Conservation (phyloP, 1,284 basidiomycete genomes). For the Xerocomus minutiporus region DNA sequence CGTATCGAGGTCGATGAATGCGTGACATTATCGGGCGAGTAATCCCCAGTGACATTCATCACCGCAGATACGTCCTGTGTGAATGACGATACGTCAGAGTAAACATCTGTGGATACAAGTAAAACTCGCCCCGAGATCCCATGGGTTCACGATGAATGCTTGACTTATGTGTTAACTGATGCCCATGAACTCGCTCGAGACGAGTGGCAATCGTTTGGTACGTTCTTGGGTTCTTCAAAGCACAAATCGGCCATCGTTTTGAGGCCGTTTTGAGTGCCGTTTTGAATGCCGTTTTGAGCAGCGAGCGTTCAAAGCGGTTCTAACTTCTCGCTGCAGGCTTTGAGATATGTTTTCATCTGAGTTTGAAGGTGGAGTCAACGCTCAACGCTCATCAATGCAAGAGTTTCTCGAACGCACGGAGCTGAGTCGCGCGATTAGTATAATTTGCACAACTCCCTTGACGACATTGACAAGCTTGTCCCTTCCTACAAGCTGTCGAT, state of each 20-base stretch:
- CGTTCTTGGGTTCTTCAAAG: slow-evolving; percentile 78
- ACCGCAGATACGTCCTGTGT: slow-evolving; percentile 85
- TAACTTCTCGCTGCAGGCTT: slow-evolving; percentile 26
- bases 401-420: slow-evolving; percentile 95
- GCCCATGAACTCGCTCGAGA: slow-evolving; percentile 97
- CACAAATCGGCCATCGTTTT: slow-evolving; percentile 84
- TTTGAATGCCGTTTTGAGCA: no score
- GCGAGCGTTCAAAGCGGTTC: no score
- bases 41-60: slow-evolving; percentile 96
- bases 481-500: slow-evolving; percentile 68
- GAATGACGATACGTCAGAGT: not conserved
- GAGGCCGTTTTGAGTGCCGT: slow-evolving; percentile 76
- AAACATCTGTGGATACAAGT: not conserved
- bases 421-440: slow-evolving; percentile 41
- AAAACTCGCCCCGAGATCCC: slow-evolving; percentile 70
- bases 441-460: slow-evolving; percentile 96
- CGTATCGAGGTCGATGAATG: slow-evolving; percentile 96
- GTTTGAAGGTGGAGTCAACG: no score
- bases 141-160: slow-evolving; percentile 82
- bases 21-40: slow-evolving; percentile 93
- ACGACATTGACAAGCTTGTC: slow-evolving; percentile 97
- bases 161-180: slow-evolving; percentile 85
- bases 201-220: slow-evolving; percentile 79
- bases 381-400: slow-evolving; percentile 62
- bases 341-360: slow-evolving; percentile 55